A percentile compares a stretch with the other conserved stretches of the same genome.
Conservation (phyloP, 148 eudicot genomes). For the Simmondsia chinensis region DNA sequence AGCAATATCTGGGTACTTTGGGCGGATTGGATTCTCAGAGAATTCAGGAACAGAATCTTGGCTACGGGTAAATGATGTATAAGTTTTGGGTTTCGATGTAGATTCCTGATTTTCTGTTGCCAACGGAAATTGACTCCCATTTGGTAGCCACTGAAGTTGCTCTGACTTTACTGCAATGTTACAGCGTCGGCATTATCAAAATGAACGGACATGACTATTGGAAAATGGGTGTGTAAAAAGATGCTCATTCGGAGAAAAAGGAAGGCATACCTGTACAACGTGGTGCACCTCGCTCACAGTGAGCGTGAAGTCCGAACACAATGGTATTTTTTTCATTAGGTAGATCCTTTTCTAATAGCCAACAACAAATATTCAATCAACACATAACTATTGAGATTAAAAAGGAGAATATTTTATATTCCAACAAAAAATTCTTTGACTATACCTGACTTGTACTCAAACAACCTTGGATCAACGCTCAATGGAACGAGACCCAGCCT, state of each 20-base stretch:
- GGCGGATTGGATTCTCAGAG: constrained; percentile 46
- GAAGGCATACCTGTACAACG: constrained; percentile 53
- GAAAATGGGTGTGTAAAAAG: no score
- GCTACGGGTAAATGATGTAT: constrained; percentile 70
- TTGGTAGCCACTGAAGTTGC: constrained; percentile 72
- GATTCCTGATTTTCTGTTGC: constrained; percentile 31
- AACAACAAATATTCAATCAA: background rate
- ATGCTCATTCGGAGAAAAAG: background rate
- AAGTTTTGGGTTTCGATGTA: constrained; percentile 52
- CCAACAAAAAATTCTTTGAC: background rate
- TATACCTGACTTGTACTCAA: constrained; percentile 80
- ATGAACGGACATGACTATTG: no score
- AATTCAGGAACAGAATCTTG: constrained; percentile 67
- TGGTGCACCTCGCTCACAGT: constrained; percentile 35
- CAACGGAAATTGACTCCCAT: constrained; percentile 66
- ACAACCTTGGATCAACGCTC: constrained; percentile 83
- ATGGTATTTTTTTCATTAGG: constrained; percentile 94
- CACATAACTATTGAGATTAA: background rate
- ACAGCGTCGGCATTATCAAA: background rate
- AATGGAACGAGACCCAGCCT: constrained; percentile 88
- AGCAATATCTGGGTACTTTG: constrained; percentile 45
- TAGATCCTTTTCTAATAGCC: constrained; percentile 64
- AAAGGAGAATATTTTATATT: background rate
- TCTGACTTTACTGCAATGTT: constrained; percentile 50
- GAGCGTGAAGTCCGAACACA: constrained; percentile 74